Conservation (phyloP, 1,284 basidiomycete genomes). For the Blastosporella zonata region DNA sequence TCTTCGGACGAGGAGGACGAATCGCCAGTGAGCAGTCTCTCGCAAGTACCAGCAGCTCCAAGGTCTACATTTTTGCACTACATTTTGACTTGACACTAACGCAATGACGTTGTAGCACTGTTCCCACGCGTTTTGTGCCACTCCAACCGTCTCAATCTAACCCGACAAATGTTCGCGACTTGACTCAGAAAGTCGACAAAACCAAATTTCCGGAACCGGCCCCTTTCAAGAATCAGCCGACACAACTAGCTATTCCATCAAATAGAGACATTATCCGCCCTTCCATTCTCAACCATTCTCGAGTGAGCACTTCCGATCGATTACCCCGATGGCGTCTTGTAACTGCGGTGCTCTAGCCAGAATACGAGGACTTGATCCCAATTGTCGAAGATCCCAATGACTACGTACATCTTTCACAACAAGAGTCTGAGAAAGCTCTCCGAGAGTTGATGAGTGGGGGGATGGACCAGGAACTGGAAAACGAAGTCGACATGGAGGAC, state of each 20-base stretch:
- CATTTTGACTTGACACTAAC: neutral
- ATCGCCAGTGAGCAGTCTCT: neutral
- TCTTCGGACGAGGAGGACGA: conserved; percentile 33
- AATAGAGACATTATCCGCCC: conserved; percentile 22
- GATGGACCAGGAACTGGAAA: conserved; percentile 48
- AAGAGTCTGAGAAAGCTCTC: conserved; percentile 62
- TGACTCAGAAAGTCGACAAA: conserved; percentile 13
- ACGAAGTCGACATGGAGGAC: conserved; percentile 61
- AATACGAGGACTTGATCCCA: conserved; percentile 24
- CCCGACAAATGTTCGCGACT: conserved; percentile 10
- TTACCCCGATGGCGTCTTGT: neutral
- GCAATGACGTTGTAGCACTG: neutral
- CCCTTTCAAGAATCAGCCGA: conserved; percentile 6
- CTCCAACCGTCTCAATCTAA: conserved; percentile 6
- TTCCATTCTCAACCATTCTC: neutral
- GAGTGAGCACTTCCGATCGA: conserved; percentile 1
- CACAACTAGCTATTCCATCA: conserved; percentile 26
- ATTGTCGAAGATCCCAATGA: conserved; percentile 26
- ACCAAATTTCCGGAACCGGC: conserved; percentile 10
- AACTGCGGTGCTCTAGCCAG: neutral
- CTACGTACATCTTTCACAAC: conserved; percentile 28
- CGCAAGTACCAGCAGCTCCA: neutral
- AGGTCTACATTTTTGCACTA: neutral
- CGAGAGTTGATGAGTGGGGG: conserved; percentile 56
- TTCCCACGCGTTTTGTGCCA: neutral